Percentiles rank a stretch among this genome's conserved stretches.
Evolutionary conservation across 345 rosid species (phyloP).

Genomic region (Gossypium rotundifolium): DNA sequence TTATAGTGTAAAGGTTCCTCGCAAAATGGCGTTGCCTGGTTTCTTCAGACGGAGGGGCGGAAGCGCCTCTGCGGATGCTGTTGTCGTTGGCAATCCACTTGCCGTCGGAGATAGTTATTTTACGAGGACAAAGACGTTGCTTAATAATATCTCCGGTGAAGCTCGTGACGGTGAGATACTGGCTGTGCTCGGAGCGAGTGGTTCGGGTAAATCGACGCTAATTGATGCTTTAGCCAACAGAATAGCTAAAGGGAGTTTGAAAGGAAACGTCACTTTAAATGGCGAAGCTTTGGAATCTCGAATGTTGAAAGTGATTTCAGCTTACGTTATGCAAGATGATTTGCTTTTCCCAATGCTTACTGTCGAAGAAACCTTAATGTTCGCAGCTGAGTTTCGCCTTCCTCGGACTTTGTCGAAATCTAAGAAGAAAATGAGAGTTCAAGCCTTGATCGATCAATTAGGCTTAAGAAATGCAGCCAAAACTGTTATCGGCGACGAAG

Average conservation of each 20-base stretch:
- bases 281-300: conserved; percentile 70
- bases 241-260: conserved; percentile 72
- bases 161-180: conserved; percentile 81
- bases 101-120: conserved; percentile 34
- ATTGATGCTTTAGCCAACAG: conserved; percentile 79
- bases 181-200: conserved; percentile 91
- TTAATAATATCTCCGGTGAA: conserved; percentile 73
- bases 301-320: conserved; percentile 74
- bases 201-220: conserved; percentile 84
- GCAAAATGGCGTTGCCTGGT: conserved; percentile 38
- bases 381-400: conserved; percentile 81
- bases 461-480: conserved; percentile 81
- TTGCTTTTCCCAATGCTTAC: conserved; percentile 82
- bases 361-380: conserved; percentile 82
- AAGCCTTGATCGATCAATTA: conserved; percentile 77
- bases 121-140: conserved; percentile 53
- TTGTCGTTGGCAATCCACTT: conserved; percentile 29
- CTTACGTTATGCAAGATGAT: conserved; percentile 94
- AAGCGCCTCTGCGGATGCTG: conserved; percentile 1
- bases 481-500: conserved; percentile 91
- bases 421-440: conserved; percentile 68
- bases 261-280: conserved; percentile 57
- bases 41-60: conserved; percentile 17
- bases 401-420: conserved; percentile 70
- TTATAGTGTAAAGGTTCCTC: conserved; percentile 59